Conservation (phyloP, 768 basidiomycete species). For the Trametes coccinea region DNA sequence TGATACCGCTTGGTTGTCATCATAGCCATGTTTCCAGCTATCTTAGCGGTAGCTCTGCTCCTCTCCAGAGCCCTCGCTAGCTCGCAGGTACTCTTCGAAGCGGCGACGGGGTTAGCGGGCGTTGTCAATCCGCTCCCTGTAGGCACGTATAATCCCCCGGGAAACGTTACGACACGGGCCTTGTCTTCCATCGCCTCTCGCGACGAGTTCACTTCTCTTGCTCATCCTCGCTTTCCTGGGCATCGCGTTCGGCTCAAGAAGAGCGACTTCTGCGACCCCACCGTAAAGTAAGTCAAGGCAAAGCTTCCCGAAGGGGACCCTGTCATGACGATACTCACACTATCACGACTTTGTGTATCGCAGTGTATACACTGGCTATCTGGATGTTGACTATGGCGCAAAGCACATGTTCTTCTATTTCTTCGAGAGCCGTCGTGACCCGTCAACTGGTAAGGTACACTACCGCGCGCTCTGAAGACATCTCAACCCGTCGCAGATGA, state of each 20-base stretch:
- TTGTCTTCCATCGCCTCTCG: conserved; percentile 32
- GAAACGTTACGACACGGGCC: conserved; percentile 16
- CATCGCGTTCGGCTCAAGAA: conserved; percentile 62
- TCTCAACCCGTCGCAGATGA: conserved; percentile 42
- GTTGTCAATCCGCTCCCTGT: background rate
- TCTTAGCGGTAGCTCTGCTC: background rate
- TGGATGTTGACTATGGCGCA: conserved; percentile 49
- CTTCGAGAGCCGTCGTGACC: conserved; percentile 55
- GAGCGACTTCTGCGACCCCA: conserved; percentile 61
- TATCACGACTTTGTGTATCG: background rate
- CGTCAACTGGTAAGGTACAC: conserved; percentile 35
- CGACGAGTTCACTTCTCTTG: conserved; percentile 24
- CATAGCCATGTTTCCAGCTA: conserved; percentile 12
- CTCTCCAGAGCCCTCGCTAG: background rate
- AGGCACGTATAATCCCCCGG: background rate
- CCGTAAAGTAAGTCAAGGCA: conserved; percentile 48
- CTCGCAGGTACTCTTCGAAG: conserved; percentile 7
- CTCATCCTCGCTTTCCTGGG: conserved; percentile 51
- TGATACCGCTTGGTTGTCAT: background rate
- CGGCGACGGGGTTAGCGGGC: background rate
- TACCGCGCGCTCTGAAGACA: background rate
- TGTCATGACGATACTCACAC: background rate
- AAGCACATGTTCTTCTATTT: conserved; percentile 61
- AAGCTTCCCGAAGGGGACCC: background rate
- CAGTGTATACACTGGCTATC: conserved; percentile 49